A percentile compares a stretch with the other conserved stretches of the same genome.
Evolutionary conservation across 2,329 filamentous ascomycete species (phyloP).

Genomic region (Phaeosphaeriaceae sp.): DNA sequence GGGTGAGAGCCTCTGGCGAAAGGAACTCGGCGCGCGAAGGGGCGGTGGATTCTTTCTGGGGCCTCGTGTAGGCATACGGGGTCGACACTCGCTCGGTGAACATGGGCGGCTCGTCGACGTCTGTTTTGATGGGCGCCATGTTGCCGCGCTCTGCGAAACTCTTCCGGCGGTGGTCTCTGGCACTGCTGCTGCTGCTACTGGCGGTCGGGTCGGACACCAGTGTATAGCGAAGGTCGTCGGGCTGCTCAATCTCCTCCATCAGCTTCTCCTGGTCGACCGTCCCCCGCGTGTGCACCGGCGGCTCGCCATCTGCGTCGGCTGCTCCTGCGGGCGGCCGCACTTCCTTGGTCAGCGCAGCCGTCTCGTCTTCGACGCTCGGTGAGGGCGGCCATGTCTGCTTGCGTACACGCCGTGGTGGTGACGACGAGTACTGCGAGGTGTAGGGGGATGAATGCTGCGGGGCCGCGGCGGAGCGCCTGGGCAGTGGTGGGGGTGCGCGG

Average conservation of each 20-base stretch:
- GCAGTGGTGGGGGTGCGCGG: slow-evolving; percentile 35
- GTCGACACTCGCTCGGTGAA: slow-evolving; percentile 51
- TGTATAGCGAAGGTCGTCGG: slow-evolving; percentile 70
- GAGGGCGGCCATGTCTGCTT: slow-evolving; percentile 61
- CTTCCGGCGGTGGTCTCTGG: slow-evolving; percentile 29
- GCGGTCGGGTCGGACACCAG: slow-evolving; percentile 57
- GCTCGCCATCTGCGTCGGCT: slow-evolving; percentile 52
- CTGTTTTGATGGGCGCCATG: slow-evolving; percentile 45
- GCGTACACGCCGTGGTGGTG: slow-evolving; percentile 2
- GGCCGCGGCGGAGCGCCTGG: slow-evolving; percentile 21
- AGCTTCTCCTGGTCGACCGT: slow-evolving; percentile 73
- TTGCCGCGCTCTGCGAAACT: slow-evolving; percentile 45
- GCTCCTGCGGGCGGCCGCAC: slow-evolving; percentile 49
- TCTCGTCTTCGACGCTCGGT: slow-evolving; percentile 75
- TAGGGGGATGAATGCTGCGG: slow-evolving; percentile 24
- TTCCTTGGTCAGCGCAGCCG: slow-evolving; percentile 67
- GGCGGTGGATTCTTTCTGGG: slow-evolving; percentile 39
- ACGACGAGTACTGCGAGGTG: slow-evolving; percentile 25
- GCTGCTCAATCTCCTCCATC: slow-evolving; percentile 64
- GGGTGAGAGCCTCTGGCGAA: slow-evolving; percentile 58
- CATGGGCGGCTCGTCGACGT: slow-evolving; percentile 48
- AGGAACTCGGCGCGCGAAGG: slow-evolving; percentile 51
- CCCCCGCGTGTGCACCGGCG: slow-evolving; percentile 69
- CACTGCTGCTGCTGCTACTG: slow-evolving; percentile 17
- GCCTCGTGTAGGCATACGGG: slow-evolving; percentile 54